These are phyloP conservation scores for Candida lessepsii DNA, from an alignment of 805 yeast species.

Conservation along the genomic window DNA sequence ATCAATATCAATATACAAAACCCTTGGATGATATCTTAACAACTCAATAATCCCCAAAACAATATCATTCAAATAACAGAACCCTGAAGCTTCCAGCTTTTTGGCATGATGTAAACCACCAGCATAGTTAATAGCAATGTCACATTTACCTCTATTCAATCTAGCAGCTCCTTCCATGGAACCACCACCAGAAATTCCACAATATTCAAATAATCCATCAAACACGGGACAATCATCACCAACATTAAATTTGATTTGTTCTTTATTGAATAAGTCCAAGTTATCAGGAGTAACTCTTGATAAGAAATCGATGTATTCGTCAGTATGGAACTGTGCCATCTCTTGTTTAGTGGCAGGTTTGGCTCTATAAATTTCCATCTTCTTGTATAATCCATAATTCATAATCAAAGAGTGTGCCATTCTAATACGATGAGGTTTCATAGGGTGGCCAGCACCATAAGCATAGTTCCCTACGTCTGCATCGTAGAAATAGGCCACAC, in stretches of 20 bases:
- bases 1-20: slow-evolving; percentile 90
- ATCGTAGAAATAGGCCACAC: slow-evolving; percentile 45
- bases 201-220: slow-evolving; percentile 92
- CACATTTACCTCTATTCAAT: slow-evolving; percentile 82
- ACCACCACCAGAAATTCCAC: slow-evolving; percentile 90
- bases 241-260: slow-evolving; percentile 87
- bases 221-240: slow-evolving; percentile 97
- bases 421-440: slow-evolving; percentile 98
- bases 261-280: slow-evolving; percentile 80
- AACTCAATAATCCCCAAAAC: slow-evolving; percentile 86
- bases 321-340: slow-evolving; percentile 97
- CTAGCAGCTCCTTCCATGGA: slow-evolving; percentile 92
- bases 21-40: slow-evolving; percentile 86
- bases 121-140: slow-evolving; percentile 93
- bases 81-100: slow-evolving; percentile 91
- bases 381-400: slow-evolving; percentile 94
- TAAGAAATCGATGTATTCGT: slow-evolving; percentile 91
- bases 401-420: slow-evolving; percentile 96
- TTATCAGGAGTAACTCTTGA: slow-evolving; percentile 91
- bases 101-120: slow-evolving; percentile 99
- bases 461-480: slow-evolving; percentile 97
- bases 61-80: slow-evolving; percentile 93
- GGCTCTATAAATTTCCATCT: slow-evolving; percentile 96
- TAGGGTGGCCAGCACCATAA: slow-evolving; percentile 97
- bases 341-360: slow-evolving; percentile 98